Conservation (phyloP, 2,329 filamentous ascomycete genomes). For the Colletotrichum lupini region DNA sequence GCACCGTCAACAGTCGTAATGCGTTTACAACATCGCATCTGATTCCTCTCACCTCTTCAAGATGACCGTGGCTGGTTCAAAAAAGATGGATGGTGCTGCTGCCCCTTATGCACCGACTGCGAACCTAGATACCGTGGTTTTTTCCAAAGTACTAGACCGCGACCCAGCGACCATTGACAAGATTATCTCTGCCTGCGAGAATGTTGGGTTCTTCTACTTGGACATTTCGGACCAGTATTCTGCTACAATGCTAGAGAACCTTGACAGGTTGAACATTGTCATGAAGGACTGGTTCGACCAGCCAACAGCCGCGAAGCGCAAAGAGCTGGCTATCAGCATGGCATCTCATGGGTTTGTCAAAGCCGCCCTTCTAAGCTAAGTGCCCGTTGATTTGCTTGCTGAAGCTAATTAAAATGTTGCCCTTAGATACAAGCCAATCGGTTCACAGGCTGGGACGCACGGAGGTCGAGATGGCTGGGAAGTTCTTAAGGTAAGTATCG, state of each 20-base stretch:
- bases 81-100: neutral
- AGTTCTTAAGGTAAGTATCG: neutral
- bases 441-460: neutral
- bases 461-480: neutral
- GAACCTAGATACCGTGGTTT: neutral
- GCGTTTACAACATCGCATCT: neutral
- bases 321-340: neutral
- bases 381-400: too few species aligned
- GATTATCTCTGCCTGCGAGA: neutral
- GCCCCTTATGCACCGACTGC: neutral
- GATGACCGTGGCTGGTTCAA: neutral
- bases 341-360: neutral
- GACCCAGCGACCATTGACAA: neutral
- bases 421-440: neutral
- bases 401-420: neutral
- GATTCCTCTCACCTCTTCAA: too few species aligned
- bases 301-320: neutral
- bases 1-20: neutral
- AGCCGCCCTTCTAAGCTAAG: accelerated
- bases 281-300: neutral
- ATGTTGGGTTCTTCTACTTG: neutral
- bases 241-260: neutral
- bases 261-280: neutral
- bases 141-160: neutral
- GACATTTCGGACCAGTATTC: neutral